Base-by-base conservation (phyloP, 2,329 filamentous ascomycete genomes). In the Penicillium sp. region DNA sequence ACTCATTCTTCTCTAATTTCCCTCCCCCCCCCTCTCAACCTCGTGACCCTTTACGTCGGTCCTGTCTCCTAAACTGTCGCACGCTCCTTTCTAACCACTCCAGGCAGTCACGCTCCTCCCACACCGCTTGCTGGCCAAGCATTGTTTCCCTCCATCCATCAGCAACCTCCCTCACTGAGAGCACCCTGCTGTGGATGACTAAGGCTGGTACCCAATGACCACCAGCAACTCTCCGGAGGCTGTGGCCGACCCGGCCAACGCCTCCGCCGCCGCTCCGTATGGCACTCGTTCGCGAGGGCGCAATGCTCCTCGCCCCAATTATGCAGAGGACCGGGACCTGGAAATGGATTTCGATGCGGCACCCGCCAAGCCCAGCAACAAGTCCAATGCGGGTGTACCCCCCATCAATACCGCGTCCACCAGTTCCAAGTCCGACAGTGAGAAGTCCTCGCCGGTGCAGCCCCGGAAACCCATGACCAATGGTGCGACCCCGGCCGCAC, bases 211-310 rank as follows among this genome's bases (percentile, higher is more conserved):
- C 58, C 68, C 69, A 46, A 74, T 73, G 71, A 72, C 71, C 49
- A 62, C 68, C 46, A 69, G 67, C 51, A 69, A 68, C 34, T 72
- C 73, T 13, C 64, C 71, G 47, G 67, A 72, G 54, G 60, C 62
- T 47, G 62, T 61, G 47, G 59, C 64, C 52, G 67, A 70, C 50
- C 59, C 65, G 52, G 62, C 67, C 52, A 66, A 67, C 56, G 60
- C 62, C 52, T 68, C 73, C 58, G 77, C 79, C 56, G 73, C 85
- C 43, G 83, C 82, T 58, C 84, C 83, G 41, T 96, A 98, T 71
- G 91, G 91, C 63, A 98, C 93, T 66, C 86, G 90, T 62, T 96
- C 90, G 60, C 86, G 93, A 67, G 95, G 95, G 71, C 85, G 90
- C 63, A 84, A 81, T 49, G 86, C 86, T 57, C 79, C 86, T 59